Evolutionary conservation across 495 filamentous ascomycete species (phyloP), one percentile per base, ranked within the genome.

Genomic region (Penicillium mononematosum): DNA sequence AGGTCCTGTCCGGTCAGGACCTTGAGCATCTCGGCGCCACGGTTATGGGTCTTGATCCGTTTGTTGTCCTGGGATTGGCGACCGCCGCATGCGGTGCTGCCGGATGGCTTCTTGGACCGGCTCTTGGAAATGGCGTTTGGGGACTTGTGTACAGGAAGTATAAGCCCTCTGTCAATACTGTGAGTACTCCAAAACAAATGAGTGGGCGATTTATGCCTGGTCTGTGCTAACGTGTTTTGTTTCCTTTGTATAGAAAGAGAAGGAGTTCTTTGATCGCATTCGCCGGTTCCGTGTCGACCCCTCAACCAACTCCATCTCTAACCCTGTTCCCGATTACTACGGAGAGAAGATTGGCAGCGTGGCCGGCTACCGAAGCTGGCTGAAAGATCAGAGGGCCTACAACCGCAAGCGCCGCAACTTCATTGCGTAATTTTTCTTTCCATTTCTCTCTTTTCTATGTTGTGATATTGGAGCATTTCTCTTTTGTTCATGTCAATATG

Each of bases 351-450:
- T 98, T 69, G 88, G 87, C 16, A 95, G 90, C 61, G 90, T 98
- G 38, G 82, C 84, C 55, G 92, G 88, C 48, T 98, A 97, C 66
- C 75, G 95, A 62, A 86, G 88, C 70, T 98, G 94, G 94, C 74
- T 98, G 68, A 96, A 93, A 79, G 94, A 98, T 70, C 95, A 98
- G 79, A 74, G 92, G 46, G 91, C 92, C n/a, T 98, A 94, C 73
- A 96, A 96, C 76, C 85, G 87, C 75, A 97, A 96, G 82, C 86
- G 89, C 65, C 81, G 83, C 48, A 85, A 75, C 60, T 89, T 83
- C 61, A 78, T 83, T 55, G 46, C 61, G 12, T 78, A 70, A 62
- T 45, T 16, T 46, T 5, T 31, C 53, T 7, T 20, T 2, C 7
- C 47, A 20, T 46, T 5, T 14, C 39, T 16, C 41, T 57, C 14